Conservation (phyloP, 73 alveolate species). For the Effrenium voratum region DNA sequence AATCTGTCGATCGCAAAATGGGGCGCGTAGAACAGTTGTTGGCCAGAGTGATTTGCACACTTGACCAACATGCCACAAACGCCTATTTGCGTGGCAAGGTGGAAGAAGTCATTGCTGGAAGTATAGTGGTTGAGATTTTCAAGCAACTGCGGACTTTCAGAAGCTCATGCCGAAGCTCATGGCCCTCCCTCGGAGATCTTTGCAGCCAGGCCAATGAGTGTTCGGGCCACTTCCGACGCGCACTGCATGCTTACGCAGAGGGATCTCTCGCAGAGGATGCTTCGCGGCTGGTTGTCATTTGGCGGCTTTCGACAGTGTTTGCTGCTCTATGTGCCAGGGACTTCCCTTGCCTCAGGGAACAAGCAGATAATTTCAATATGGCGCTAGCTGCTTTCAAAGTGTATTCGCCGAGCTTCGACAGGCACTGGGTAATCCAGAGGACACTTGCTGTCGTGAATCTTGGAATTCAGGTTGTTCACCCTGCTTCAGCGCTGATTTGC, state of each 20-base stretch:
- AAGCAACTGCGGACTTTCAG: not conserved
- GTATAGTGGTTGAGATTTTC: not conserved
- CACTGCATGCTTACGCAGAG: slow-evolving; percentile 53
- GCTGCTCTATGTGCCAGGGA: not conserved
- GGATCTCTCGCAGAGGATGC: not conserved
- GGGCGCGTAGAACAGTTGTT: not conserved
- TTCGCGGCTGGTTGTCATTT: slow-evolving; percentile 30
- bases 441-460: not conserved
- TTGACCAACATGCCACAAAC: not conserved
- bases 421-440: slow-evolving; percentile 9
- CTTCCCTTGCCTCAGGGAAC: not conserved
- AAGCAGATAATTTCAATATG: not conserved
- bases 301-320: slow-evolving; percentile 19
- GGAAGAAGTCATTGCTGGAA: slow-evolving; percentile 34
- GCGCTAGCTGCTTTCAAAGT: not conserved
- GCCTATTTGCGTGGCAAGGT: slow-evolving; percentile 34
- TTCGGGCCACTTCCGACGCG: not conserved
- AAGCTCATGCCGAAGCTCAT: slow-evolving; percentile 21
- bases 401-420: not conserved
- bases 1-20: slow-evolving; percentile 34
- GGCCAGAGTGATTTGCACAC: not conserved
- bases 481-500: not conserved
- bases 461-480: not conserved
- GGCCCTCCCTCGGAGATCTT: not conserved
- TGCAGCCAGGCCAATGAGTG: not conserved